A percentile compares a stretch with the other conserved stretches of the same genome.
phyloP scores from a whole-genome alignment of 1,139 yeast genomes.

The Candida tetrigidarum region DNA sequence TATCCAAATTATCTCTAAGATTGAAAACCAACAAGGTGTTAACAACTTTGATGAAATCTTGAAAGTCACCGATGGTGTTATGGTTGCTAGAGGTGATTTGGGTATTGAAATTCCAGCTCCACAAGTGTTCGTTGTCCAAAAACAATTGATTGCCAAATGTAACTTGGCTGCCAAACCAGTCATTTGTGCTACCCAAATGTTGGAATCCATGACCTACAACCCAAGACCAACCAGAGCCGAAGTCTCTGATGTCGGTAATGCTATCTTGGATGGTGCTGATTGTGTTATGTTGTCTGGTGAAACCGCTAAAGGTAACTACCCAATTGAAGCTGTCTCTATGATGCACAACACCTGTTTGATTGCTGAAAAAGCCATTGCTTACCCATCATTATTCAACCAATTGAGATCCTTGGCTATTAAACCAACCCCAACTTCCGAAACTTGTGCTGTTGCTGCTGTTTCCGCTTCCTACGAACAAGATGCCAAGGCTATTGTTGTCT shows the following conservation, averaged over 20 bases:
- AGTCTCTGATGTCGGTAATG: constrained; percentile 99
- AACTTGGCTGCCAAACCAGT: constrained; percentile 99
- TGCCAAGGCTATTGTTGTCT: constrained; percentile 95
- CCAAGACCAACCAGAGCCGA: constrained; percentile 99
- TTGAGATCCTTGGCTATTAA: constrained; percentile 81
- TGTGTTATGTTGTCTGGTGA: constrained; percentile 99
- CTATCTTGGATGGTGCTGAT: constrained; percentile 99
- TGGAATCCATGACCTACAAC: constrained; percentile 99
- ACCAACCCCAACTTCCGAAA: constrained; percentile 95
- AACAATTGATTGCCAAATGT: constrained; percentile 98
- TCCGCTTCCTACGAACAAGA: constrained; percentile 95
- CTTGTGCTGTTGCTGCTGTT: constrained; percentile 97
- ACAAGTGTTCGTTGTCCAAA: constrained; percentile 97
- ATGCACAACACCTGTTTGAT: constrained; percentile 98
- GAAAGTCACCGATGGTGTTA: constrained; percentile 96
- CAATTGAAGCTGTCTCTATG: constrained; percentile 96
- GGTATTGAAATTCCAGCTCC: constrained; percentile 99
- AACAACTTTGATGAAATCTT: constrained; percentile 98
- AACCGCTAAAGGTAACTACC: constrained; percentile 99
- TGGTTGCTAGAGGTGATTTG: constrained; percentile 99
- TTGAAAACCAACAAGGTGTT: constrained; percentile 99
- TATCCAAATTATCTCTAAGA: constrained; percentile 94
- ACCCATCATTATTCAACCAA: constrained; percentile 86
- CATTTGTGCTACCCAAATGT: constrained; percentile 99
- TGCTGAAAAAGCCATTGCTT: constrained; percentile 97